A percentile compares a stretch with the other conserved stretches of the same genome.
phyloP scores from a whole-genome alignment of 202 grass and related monocot species.

The Digitaria exilis region DNA sequence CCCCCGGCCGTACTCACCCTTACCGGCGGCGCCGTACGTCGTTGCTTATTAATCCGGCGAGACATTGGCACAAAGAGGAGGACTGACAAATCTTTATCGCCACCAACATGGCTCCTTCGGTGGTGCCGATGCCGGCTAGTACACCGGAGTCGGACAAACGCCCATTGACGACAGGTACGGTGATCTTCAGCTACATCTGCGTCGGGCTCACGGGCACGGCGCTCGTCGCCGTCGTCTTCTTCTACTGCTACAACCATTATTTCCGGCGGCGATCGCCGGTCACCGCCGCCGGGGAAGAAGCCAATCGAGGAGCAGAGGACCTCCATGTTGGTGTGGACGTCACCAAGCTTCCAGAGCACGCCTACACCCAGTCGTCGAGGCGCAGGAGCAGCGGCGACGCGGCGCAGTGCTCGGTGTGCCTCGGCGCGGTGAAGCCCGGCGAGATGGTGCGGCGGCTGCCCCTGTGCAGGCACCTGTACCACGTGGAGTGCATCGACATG shows the following conservation, averaged over 20 bases:
- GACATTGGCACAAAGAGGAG: background rate
- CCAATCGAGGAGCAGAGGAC: background rate
- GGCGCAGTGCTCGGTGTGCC: slow-evolving; percentile 51
- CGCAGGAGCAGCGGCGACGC: background rate
- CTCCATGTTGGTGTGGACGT: slow-evolving; percentile 30
- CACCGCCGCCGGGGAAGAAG: background rate
- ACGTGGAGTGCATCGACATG: slow-evolving; percentile 60
- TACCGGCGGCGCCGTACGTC: background rate
- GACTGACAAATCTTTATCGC: no score
- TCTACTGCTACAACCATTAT: slow-evolving; percentile 14
- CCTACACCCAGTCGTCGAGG: slow-evolving; percentile 36
- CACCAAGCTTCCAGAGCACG: slow-evolving; percentile 39
- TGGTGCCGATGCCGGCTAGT: background rate
- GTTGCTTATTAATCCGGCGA: background rate
- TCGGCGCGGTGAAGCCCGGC: slow-evolving; percentile 39
- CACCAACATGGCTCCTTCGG: background rate
- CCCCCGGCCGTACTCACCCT: background rate
- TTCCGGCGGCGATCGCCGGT: slow-evolving; percentile 32
- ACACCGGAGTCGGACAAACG: background rate
- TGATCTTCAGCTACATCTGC: slow-evolving; percentile 51
- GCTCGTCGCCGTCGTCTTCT: slow-evolving; percentile 21
- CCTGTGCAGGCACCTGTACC: slow-evolving; percentile 52
- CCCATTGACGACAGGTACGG: background rate
- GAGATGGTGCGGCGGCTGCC: slow-evolving; percentile 52
- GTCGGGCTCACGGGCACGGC: slow-evolving; percentile 22